Conservation (phyloP, 495 filamentous ascomycete genomes). For the Lepraria neglecta region DNA sequence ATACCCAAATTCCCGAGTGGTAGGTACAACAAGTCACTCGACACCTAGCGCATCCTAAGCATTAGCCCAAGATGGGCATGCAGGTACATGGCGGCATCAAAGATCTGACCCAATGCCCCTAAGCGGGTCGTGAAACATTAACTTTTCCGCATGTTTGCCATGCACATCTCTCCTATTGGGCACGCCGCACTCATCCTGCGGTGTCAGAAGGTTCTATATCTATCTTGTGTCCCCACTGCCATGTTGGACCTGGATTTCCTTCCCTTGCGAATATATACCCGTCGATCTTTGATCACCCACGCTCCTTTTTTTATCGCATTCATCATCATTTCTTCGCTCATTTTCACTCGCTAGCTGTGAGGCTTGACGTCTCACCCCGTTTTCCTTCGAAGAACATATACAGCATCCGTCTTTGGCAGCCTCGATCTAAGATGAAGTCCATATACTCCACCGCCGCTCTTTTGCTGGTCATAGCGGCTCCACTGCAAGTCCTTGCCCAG, state of each 20-base stretch:
- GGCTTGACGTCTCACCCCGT: constrained; percentile 6
- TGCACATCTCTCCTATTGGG: background rate
- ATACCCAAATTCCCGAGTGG: background rate
- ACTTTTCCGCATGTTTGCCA: background rate
- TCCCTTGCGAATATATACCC: background rate
- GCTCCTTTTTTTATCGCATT: background rate
- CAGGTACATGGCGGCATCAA: constrained; percentile 3
- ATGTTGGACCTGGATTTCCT: background rate
- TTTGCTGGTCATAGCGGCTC: background rate
- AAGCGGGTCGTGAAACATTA: constrained; percentile 3
- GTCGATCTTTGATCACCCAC: constrained; percentile 5
- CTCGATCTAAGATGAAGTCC: background rate
- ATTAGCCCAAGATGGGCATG: background rate
- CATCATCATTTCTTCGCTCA: background rate
- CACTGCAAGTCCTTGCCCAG: background rate
- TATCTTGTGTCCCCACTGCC: background rate
- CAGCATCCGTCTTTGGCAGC: background rate
- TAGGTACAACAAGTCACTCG: background rate
- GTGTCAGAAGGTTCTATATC: constrained; percentile 3
- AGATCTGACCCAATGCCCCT: background rate
- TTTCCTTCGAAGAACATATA: background rate
- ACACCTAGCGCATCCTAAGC: constrained; percentile 4
- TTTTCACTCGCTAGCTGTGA: background rate
- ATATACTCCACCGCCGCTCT: background rate
- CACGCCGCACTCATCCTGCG: constrained; percentile 1